Base-by-base conservation (phyloP, 169 alveolate species). In the Eimeria sp. region DNA sequence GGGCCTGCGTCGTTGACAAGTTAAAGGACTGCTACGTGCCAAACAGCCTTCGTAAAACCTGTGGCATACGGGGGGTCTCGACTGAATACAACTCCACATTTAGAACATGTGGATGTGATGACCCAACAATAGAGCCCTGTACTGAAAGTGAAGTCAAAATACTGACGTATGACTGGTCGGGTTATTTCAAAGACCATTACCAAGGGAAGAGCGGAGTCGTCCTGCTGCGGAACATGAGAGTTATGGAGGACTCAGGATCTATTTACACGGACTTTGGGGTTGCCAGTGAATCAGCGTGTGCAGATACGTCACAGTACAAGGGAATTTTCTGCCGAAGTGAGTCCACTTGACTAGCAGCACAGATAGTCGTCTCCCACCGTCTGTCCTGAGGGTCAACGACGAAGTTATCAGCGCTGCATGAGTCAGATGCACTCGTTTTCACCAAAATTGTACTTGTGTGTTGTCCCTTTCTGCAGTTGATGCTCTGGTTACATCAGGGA, bases 251-350 rank as follows among this genome's bases (percentile, higher is more conserved):
- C 83, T 30, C 94, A 11, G 94, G 94, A 4, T 40, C 94, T 25
- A 87, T 54, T 33, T 62, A 64, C 46, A 87, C 82, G 14, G 94
- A 87, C 43, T 87, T 66, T 66, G 83, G 94, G 25, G 82, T 87
- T 27, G 27, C 58, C 20, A 23, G 58, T 25, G 72, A 49, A 37
- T 40, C 80, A 58, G 93, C 78, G 6, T 87, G 94, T 49, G 43
- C 68, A 18, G 14, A 27, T 6, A 16, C 52, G 71, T 87, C 94
- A 46, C 56, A 27, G 37, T 87, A 87, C 64, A 87, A 87, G 37
- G 94, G 94, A 20, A 87, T 87, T 6, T 87, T 87, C 46, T 87
- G 94, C 72, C 94, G 83, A 87, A 68, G 94, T 87, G 56, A 66
- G 56, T 46, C 3, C 52, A 30, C 14, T 37, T 40, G 33, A 6